Percentiles rank a stretch among this genome's conserved stretches.
phyloP scores from a whole-genome alignment of 441 rosid species.

The Croton laevigatus region DNA sequence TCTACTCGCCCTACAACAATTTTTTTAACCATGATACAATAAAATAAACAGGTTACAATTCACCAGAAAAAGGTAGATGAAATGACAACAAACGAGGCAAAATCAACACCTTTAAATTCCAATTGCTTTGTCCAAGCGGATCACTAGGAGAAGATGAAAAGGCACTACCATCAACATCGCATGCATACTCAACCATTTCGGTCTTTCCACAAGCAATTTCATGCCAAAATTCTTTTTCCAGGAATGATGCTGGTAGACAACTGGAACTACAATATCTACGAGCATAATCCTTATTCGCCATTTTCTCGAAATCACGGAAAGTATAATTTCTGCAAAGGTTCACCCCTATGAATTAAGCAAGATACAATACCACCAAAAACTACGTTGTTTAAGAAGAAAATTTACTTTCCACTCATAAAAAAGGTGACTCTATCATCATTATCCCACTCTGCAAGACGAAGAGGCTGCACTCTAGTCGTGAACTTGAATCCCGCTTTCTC shows the following conservation, averaged over 20 bases:
- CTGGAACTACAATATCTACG: slow-evolving; percentile 95
- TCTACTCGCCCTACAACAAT: slow-evolving; percentile 1
- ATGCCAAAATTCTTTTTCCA: slow-evolving; percentile 99
- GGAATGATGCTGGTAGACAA: slow-evolving; percentile 78
- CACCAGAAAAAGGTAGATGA: slow-evolving; percentile 12
- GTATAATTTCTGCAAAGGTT: slow-evolving; percentile 79
- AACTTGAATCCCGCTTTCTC: slow-evolving; percentile 93
- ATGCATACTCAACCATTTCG: slow-evolving; percentile 98
- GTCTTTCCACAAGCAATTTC: slow-evolving; percentile 96
- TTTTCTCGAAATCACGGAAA: slow-evolving; percentile 95
- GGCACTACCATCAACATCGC: slow-evolving; percentile 99
- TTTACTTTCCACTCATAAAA: slow-evolving; percentile 98
- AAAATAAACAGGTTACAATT: slow-evolving; percentile 10
- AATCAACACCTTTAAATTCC: slow-evolving; percentile 90
- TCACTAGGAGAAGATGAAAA: slow-evolving; percentile 85
- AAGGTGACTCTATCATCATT: slow-evolving; percentile 87
- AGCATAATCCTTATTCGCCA: slow-evolving; percentile 94
- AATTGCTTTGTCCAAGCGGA: slow-evolving; percentile 94
- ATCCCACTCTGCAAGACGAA: slow-evolving; percentile 99
- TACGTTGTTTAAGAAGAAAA: slow-evolving; percentile 20
- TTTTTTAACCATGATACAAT: background rate
- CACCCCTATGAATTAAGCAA: slow-evolving; percentile 28
- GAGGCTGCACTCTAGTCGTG: slow-evolving; percentile 97
- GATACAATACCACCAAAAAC: slow-evolving; percentile 8
- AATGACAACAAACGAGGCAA: slow-evolving; percentile 21